phyloP scores from a whole-genome alignment of 441 rosid species.

The Codiaeum variegatum region DNA sequence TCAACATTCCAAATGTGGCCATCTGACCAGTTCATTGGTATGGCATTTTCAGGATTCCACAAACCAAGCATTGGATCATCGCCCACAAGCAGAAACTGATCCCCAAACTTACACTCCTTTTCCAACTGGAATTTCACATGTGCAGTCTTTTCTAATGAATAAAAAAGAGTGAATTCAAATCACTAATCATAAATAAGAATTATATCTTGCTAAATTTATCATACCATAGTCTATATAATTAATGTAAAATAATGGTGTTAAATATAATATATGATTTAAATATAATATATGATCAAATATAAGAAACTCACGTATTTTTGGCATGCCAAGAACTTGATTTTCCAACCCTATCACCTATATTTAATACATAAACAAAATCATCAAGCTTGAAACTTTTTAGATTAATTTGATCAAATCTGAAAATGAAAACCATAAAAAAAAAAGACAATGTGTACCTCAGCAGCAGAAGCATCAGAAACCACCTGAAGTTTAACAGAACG shows the following conservation, averaged over 20 bases:
- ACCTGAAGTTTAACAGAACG: constrained; percentile 15
- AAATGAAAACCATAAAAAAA: background rate
- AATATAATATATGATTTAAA: too few species aligned
- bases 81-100: constrained; percentile 40
- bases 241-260: too few species aligned
- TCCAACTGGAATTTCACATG: constrained; percentile 40
- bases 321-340: constrained; percentile 9
- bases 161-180: too few species aligned
- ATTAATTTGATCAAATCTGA: background rate
- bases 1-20: constrained; percentile 43
- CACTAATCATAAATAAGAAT: too few species aligned
- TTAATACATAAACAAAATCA: constrained; percentile 7
- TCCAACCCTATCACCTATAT: constrained; percentile 21
- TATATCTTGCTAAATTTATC: too few species aligned
- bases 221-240: too few species aligned
- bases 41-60: constrained; percentile 40
- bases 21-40: constrained; percentile 44
- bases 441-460: constrained; percentile 18
- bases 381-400: background rate
- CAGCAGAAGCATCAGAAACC: constrained; percentile 9
- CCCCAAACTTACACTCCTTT: constrained; percentile 38
- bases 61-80: constrained; percentile 34
- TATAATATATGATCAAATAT: too few species aligned
- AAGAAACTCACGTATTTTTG: constrained; percentile 20
- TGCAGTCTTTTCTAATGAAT: too few species aligned